Evolutionary conservation across 768 basidiomycete species (phyloP).

Genomic region (Termitomyces sp.): DNA sequence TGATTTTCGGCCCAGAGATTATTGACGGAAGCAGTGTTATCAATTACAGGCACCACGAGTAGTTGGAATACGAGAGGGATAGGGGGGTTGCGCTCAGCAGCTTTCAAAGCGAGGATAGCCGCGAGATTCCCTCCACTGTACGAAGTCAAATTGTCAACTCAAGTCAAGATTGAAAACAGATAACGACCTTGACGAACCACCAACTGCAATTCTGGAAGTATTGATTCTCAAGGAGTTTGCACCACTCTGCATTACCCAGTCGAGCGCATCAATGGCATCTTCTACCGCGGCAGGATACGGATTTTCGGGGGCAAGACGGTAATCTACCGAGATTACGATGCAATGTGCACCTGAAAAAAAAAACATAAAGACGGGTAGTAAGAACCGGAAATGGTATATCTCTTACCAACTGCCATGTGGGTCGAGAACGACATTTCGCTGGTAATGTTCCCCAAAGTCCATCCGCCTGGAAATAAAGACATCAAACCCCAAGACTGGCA

Average conservation of each 20-base stretch:
- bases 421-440: slow-evolving; percentile 60
- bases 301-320: slow-evolving; percentile 67
- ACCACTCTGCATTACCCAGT: slow-evolving; percentile 55
- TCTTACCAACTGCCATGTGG: slow-evolving; percentile 52
- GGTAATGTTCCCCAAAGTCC: slow-evolving; percentile 66
- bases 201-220: slow-evolving; percentile 54
- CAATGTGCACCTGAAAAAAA: slow-evolving; percentile 45
- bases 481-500: background rate
- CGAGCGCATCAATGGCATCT: slow-evolving; percentile 61
- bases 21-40: slow-evolving; percentile 56
- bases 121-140: slow-evolving; percentile 68
- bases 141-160: background rate
- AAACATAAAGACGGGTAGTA: background rate
- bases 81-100: slow-evolving; percentile 39
- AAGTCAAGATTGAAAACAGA: background rate
- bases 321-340: slow-evolving; percentile 63
- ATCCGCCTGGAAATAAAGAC: slow-evolving; percentile 46
- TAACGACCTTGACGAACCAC: slow-evolving; percentile 64
- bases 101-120: slow-evolving; percentile 60
- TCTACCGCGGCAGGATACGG: slow-evolving; percentile 69
- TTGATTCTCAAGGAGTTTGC: slow-evolving; percentile 41
- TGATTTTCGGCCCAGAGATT: slow-evolving; percentile 53
- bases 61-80: slow-evolving; percentile 58
- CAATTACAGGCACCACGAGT: slow-evolving; percentile 66
- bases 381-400: background rate